Percentiles rank a stretch among this genome's conserved stretches.
Evolutionary conservation across 2,329 filamentous ascomycete genomes (phyloP).

Genomic region (Penicillium nordicum): DNA sequence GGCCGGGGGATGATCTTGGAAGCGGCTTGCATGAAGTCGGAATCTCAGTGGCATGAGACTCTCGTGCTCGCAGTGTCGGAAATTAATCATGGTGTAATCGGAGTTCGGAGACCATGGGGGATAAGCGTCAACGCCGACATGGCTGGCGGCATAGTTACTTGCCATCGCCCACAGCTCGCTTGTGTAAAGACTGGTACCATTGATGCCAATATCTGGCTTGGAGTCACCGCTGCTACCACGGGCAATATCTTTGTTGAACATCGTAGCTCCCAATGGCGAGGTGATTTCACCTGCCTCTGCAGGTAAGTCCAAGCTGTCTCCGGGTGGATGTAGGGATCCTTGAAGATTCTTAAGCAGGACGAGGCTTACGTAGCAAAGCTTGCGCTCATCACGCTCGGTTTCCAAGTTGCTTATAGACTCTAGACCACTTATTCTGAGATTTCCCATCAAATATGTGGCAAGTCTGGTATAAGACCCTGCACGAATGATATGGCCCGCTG

Average conservation of each 20-base stretch:
- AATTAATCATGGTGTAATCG: slow-evolving; percentile 47
- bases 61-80: slow-evolving; percentile 48
- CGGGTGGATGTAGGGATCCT: slow-evolving; percentile 19
- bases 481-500: slow-evolving; percentile 20
- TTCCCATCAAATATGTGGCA: slow-evolving; percentile 19
- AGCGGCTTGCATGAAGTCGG: slow-evolving; percentile 46
- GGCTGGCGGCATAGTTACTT: slow-evolving; percentile 43
- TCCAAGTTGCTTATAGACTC: slow-evolving; percentile 18
- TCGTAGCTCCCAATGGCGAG: slow-evolving; percentile 2
- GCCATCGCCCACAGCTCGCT: slow-evolving; percentile 48
- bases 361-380: slow-evolving; percentile 33
- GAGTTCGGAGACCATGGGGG: slow-evolving; percentile 47
- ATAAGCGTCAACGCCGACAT: slow-evolving; percentile 36
- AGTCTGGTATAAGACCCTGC: slow-evolving; percentile 20
- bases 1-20: slow-evolving; percentile 38
- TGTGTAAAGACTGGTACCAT: slow-evolving; percentile 40
- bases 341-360: slow-evolving; percentile 38
- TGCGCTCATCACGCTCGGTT: slow-evolving; percentile 21
- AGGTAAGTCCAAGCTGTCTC: slow-evolving; percentile 9
- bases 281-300: neutral
- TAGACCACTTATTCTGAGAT: slow-evolving; percentile 9
- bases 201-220: slow-evolving; percentile 34
- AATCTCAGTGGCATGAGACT: slow-evolving; percentile 47
- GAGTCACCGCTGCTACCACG: neutral
- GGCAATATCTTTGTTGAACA: neutral